These are phyloP conservation scores for Pythium plurisporium DNA, from an alignment of 352 stramenopile species.

Conservation along the genomic window DNA sequence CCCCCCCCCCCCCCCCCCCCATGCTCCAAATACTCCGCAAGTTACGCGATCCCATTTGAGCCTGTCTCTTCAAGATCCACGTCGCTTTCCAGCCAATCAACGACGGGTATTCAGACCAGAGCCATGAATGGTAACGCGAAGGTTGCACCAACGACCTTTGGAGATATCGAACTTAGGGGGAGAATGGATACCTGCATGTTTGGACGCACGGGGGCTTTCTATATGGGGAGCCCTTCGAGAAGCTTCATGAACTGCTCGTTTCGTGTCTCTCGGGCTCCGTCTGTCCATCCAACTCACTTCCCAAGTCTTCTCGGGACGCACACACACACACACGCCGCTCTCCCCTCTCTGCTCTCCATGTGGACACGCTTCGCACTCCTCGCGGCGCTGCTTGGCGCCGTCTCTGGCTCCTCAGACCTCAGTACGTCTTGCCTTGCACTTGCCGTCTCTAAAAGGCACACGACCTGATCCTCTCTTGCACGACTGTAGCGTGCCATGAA, in stretches of 20 bases:
- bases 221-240: not conserved
- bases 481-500: constrained; percentile 52
- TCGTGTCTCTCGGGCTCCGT: not conserved
- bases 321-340: not conserved
- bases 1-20: not conserved
- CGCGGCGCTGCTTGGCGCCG: constrained; percentile 8
- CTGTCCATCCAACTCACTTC: constrained; percentile 7
- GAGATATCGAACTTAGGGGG: not conserved
- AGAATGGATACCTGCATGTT: constrained; percentile 4
- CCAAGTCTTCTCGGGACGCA: constrained; percentile 1
- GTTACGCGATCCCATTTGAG: too few relatives aligned
- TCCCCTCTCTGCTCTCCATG: too few relatives aligned
- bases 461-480: not conserved
- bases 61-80: constrained; percentile 2
- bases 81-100: constrained; percentile 18
- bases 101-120: too few relatives aligned
- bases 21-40: constrained; percentile 5
- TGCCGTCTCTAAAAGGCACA: not conserved
- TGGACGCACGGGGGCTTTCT: not conserved
- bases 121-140: not conserved
- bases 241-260: too few relatives aligned
- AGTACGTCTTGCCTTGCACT: constrained; percentile 4
- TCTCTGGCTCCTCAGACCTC: not conserved
- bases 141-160: constrained; percentile 7
- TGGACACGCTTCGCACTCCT: constrained; percentile 23